Evolutionary conservation across 176 grass and related monocot genomes (phyloP), one percentile per base, ranked within the genome.

Genomic region (Oryza meyeriana): DNA sequence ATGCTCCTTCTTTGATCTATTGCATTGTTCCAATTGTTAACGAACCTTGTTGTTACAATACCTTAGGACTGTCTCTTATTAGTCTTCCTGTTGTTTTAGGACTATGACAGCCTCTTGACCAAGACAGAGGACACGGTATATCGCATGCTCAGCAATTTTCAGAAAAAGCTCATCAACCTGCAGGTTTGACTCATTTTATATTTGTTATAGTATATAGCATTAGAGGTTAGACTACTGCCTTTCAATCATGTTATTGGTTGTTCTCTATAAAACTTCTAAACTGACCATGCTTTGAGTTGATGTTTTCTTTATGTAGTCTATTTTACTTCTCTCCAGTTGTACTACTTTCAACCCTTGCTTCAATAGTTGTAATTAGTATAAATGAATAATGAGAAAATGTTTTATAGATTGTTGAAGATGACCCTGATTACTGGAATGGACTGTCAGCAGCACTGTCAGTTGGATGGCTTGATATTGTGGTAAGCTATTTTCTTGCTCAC

Each of bases 381-480:
- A 80, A 88, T 22, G 20, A 18, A 82, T 71, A 64, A 80, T 10
- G 3, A 64, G 64, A 52, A 45, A 74, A 70, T 35, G 64, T 76
- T 81, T 74, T 85, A 16, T 85, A 98, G 95, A 86, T 90, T 2
- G 67, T 91, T 73, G 95, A 98, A 88, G 87, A 95, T 88, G 90
- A 98, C 59, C 67, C 82, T 88, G 92, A 93, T 85, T 98, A 98
- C 75, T 98, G 95, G 95, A 87, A 90, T 71, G 87, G 85, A 84
- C 83, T 98, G 69, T 88, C 95, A 74, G 82, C 90, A 69, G 92
- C 95, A 81, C 90, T 98, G 79, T 85, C 95, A 28, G 90, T 95
- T 82, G 95, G 95, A 78, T 98, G 95, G 95, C 90, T 98, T 90
- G 88, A 98, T 24, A 77, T 84, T 57, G 95, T 98, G 88, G 95